Conservation (phyloP, 1,284 basidiomycete genomes). For the Porphyrellus sp. region DNA sequence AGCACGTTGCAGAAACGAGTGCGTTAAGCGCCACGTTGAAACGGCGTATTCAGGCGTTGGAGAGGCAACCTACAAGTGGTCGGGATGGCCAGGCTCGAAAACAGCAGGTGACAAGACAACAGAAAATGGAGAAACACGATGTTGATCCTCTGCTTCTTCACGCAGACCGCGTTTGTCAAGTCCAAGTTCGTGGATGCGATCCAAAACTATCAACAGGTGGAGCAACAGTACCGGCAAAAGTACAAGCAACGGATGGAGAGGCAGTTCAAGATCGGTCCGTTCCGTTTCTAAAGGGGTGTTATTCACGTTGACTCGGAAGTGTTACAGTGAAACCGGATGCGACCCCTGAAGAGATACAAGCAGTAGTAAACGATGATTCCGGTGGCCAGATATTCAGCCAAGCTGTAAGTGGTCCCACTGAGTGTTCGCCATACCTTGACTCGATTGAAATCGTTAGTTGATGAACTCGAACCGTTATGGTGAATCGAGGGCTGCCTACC, state of each 20-base stretch:
- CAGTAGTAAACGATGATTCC: slow-evolving; percentile 84
- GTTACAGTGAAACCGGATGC: slow-evolving; percentile 92
- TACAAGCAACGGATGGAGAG: slow-evolving; percentile 94
- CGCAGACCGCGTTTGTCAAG: slow-evolving; percentile 71
- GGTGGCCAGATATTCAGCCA: slow-evolving; percentile 92
- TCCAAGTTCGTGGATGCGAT: slow-evolving; percentile 85
- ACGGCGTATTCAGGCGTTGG: slow-evolving; percentile 74
- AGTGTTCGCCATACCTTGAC: neutral
- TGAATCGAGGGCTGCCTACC: slow-evolving; percentile 87
- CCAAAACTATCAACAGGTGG: slow-evolving; percentile 85
- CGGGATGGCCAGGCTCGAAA: slow-evolving; percentile 80
- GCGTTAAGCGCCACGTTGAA: slow-evolving; percentile 72
- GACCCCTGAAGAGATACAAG: slow-evolving; percentile 84
- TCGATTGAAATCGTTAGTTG: slow-evolving; percentile 53
- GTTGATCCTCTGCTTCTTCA: neutral
- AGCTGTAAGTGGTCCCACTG: slow-evolving; percentile 59
- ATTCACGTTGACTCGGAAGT: slow-evolving; percentile 4
- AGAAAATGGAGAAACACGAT: neutral
- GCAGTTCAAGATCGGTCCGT: slow-evolving; percentile 89
- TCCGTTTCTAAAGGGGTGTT: neutral
- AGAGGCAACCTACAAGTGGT: slow-evolving; percentile 66
- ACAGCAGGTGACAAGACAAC: slow-evolving; percentile 61
- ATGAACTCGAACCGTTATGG: slow-evolving; percentile 90
- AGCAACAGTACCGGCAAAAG: slow-evolving; percentile 89
- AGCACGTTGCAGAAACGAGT: slow-evolving; percentile 76